Base-by-base conservation (phyloP, 2,329 filamentous ascomycete species). In the Biscogniauxia mediterranea region DNA sequence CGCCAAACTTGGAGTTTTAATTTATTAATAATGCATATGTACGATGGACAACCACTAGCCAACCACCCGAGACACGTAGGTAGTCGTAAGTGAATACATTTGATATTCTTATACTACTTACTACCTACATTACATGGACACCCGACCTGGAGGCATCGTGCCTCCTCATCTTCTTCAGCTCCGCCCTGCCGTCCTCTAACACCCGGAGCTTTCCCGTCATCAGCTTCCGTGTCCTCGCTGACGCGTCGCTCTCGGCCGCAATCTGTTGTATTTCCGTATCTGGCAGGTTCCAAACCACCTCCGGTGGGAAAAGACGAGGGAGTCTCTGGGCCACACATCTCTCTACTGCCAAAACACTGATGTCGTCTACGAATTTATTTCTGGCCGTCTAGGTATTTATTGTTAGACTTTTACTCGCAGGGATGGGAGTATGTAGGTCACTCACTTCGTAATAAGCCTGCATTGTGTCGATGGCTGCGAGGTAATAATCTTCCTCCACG, bases 261-360 rank as follows among this genome's bases (percentile, higher is more conserved):
- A 56, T 32, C 13, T 15, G 23, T 13, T 52, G 54, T 15, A 56
- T 25, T 32, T 54, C 52, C 25, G 15, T 25, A 49, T 60, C 58
- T 11, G 54, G 19, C 20, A 55, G 25, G 4, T 60, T 54, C 13
- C 55, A 58, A 38, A 64, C 51, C 9, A 58, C 28, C 15, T 58
- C 49, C 1, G 50, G 25, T 6, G 55, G 20, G 19, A 63, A 28
- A n/a, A 63, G 25, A 11, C 49, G 15, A 17, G 64, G 50, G 3
- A 73, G 67, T 56, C 68, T 66, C 38, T 61, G 60, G n/a, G 73
- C 67, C 20, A 74, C 64, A 55, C 66, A 66, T 46, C 60, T 59
- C 64, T 75, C 73, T 42, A 75, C 63, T 2, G 66, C 72, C 23
- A 71, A 61, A 52, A 69, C 64, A 61, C 70, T 63, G 21, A 74